Base-by-base conservation (phyloP, 2,329 filamentous ascomycete genomes). In the Colletotrichum neosansevieriae region DNA sequence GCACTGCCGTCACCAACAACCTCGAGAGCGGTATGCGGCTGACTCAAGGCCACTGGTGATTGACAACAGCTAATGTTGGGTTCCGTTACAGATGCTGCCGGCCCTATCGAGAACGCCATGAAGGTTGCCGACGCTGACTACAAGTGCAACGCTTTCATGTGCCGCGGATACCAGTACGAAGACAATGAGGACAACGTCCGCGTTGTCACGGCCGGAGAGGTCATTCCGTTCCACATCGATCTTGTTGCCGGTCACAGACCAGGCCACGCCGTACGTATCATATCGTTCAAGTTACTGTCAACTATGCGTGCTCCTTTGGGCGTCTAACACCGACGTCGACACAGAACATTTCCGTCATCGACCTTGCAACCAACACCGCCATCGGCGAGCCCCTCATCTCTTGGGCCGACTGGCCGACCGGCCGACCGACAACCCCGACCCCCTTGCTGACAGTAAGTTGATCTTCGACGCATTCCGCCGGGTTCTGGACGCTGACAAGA, bases 301-400 rank as follows among this genome's bases (percentile, higher is more conserved):
- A 24, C 3, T 24, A 24, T 24, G 24, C 24, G 24, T 3, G 21
- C 21, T 21, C 21, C 21, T n/a, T n/a, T n/a, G n/a, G 51, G 17
- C n/a, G 4, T 2, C 17, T 54, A 4, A 24, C 3, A 64, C 21
- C 3, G 0, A 21, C 1, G 5, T 5, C 0, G 12, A 13, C 6
- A 72, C 7, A 80, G 73, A 87, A 87, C 74, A 80, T 87, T 63
- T 83, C 82, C 40, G 80, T 86, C 54, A 77, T 88, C 63, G 79
- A 84, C 71, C 79, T 80, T 17, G 76, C 77, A 17, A 78, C 79
- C 49, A 82, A 88, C 76, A 79, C 74, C 11, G 75, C 86, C 63
- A 80, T 89, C 40, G 86, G 84, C 17, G 70, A 77, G 60, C 79
- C 82, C n/a, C 77, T 87, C 57, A 83, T 79, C 53, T 77, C 74